phyloP scores from a whole-genome alignment of 129 eudicot genomes.

The Flaveria robusta region DNA sequence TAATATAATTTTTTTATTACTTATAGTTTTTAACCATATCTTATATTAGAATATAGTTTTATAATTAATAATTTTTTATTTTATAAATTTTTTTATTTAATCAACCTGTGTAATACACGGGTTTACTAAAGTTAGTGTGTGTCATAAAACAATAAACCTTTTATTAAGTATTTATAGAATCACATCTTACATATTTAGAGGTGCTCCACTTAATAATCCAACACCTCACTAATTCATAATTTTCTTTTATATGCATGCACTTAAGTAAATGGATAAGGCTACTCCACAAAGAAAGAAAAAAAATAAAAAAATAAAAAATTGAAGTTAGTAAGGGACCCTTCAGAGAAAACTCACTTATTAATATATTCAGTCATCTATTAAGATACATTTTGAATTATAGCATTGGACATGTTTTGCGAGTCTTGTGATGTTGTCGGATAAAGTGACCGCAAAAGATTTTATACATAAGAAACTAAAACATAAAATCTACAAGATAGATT shows the following conservation, averaged over 20 bases:
- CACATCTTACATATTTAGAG: neutral
- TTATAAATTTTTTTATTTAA: no score
- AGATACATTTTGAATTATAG: neutral
- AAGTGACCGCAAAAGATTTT: neutral
- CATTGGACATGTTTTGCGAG: neutral
- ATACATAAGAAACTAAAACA: neutral
- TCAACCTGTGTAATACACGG: no score
- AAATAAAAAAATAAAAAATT: neutral
- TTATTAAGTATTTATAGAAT: neutral
- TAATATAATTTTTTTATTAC: no score
- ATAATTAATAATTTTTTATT: no score
- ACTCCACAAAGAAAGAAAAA: neutral
- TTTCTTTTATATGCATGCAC: neutral
- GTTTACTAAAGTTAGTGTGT: no score
- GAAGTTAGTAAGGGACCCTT: neutral
- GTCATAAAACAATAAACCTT: neutral
- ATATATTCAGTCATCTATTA: neutral
- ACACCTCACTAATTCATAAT: neutral
- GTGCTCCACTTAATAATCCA: neutral
- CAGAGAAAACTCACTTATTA: neutral
- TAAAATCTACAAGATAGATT: neutral
- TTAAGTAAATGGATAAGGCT: neutral
- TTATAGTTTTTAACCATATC: no score
- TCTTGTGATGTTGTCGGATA: constrained; percentile 3
- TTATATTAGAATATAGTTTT: no score